Evolutionary conservation across 225 moss, liverwort and hornwort genomes (phyloP), one percentile per base, ranked within the genome.

Genomic region (Straminergon stramineum): DNA sequence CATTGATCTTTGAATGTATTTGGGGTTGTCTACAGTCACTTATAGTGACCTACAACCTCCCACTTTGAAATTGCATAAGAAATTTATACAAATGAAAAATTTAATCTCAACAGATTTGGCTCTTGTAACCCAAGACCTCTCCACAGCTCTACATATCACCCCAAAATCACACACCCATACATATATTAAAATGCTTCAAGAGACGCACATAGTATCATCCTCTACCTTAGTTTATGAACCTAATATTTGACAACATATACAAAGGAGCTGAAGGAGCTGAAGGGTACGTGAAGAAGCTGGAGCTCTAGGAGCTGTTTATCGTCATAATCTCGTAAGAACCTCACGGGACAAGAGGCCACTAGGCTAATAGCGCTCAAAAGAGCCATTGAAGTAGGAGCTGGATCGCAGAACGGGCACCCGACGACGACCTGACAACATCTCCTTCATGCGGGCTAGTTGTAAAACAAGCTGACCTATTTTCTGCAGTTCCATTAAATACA

Each of bases 361-460:
- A 82, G 62, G 82, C 81, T 92, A 92, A 85, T 92, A 92, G 79
- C 92, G 90, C 31, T 92, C 89, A 62, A 87, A 85, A 15, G 92
- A 89, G 76, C 87, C 87, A 77, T 89, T 90, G 48, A 92, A 79
- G 34, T 92, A 92, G 70, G 92, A 89, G 83, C 84, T 91, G 85
- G 91, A 89, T 58, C 98, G 97, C 84, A 98, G 92, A 70, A 98
- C 96, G 57, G 98, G 97, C 82, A 98, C 95, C 69, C 96, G 98
- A 68, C 98, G 96, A 56, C 98, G 98, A 83, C 98, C 96, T 45
- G 97, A 94, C 90, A 98, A 85, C 75, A 96, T 95, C 88, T 98
- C 98, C 92, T 97, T 98, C 92, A 98, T 92, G 88, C 97, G 97
- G 63, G 97, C 96, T 53, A 98, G 92, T 93, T 97, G 98, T 84